Evolutionary conservation across 768 basidiomycete species (phyloP).

Genomic region (Ramaria sp.): DNA sequence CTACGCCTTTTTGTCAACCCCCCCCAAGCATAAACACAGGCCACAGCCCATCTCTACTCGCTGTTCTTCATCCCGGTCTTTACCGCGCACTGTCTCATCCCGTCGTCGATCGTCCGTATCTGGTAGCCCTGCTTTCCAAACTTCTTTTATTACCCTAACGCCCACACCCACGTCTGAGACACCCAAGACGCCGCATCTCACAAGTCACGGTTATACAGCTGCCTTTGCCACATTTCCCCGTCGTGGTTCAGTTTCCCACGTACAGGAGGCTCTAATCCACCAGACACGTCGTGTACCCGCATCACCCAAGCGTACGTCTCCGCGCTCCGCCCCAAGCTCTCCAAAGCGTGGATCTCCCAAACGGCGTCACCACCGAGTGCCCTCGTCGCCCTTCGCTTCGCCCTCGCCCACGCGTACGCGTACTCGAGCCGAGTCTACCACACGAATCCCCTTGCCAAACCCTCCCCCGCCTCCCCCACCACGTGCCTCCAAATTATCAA

Average conservation of each 20-base stretch:
- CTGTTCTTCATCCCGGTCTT: neutral
- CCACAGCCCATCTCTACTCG: neutral
- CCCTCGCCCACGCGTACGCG: neutral
- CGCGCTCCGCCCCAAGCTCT: neutral
- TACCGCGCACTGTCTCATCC: neutral
- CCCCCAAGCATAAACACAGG: neutral
- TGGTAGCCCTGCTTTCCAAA: neutral
- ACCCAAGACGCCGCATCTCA: neutral
- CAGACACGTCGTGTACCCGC: neutral
- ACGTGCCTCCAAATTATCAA: neutral
- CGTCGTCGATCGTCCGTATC: neutral
- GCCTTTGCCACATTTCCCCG: neutral
- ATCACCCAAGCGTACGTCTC: neutral
- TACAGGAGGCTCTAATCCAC: neutral
- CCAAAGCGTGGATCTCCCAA: neutral
- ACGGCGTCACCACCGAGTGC: neutral
- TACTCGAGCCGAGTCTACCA: neutral
- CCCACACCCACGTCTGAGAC: neutral
- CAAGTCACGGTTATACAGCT: neutral
- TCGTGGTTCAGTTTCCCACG: neutral
- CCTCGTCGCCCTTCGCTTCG: neutral
- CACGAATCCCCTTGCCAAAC: neutral
- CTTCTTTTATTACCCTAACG: neutral
- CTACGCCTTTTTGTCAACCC: neutral
- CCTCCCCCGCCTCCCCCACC: neutral